These are phyloP conservation scores for Tuber umbilicatum DNA, from an alignment of 495 filamentous ascomycete species.

Conservation along the genomic window DNA sequence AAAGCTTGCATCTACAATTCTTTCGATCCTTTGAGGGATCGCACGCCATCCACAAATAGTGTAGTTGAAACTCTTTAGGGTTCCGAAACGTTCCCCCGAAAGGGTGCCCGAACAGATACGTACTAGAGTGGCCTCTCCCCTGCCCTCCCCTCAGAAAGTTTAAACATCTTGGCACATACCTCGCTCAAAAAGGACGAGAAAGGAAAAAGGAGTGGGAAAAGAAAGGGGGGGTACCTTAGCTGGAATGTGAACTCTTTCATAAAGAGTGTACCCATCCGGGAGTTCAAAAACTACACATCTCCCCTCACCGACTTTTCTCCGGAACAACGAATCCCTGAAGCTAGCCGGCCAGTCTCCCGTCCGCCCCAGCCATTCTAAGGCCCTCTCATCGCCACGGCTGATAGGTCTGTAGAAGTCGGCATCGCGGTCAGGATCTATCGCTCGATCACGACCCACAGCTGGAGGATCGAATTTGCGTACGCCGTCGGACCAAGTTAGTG, in stretches of 20 bases:
- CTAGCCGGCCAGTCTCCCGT: neutral
- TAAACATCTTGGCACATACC: neutral
- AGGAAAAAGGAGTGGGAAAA: neutral
- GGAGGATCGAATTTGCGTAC: neutral
- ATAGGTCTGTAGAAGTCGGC: neutral
- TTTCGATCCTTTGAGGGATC: neutral
- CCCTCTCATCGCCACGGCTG: neutral
- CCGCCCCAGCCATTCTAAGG: neutral
- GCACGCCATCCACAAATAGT: constrained; percentile 31
- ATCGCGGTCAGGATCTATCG: neutral
- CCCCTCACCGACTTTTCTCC: neutral
- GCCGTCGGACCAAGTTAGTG: neutral
- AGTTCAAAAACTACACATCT: neutral
- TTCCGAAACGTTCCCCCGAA: constrained; percentile 53
- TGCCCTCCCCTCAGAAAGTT: neutral
- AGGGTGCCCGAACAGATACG: constrained; percentile 57
- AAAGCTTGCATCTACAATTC: neutral
- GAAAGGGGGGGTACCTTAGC: neutral
- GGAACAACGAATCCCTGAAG: neutral
- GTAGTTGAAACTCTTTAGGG: constrained; percentile 55
- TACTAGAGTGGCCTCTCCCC: constrained; percentile 33
- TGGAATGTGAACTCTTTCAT: neutral
- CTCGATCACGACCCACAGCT: neutral
- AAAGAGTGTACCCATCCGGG: neutral
- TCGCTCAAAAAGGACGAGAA: neutral